Evolutionary conservation across 371 early-diverging fungal genomes (phyloP), one percentile per base, ranked within the genome.

Genomic region (Nosema muscidifuracis): DNA sequence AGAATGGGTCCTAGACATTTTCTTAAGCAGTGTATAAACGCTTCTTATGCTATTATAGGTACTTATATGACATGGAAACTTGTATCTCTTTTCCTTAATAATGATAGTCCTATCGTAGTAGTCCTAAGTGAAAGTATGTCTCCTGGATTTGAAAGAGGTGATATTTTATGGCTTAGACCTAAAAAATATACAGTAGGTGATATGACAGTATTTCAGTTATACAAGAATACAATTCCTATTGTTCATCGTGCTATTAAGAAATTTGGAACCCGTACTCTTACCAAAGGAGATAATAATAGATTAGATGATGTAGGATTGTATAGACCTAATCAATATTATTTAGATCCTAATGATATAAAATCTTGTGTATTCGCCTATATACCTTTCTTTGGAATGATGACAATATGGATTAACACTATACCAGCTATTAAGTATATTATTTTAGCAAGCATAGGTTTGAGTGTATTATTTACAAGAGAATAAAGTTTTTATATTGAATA

Each of bases 71-170:
- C 92, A 34, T 98, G 96, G 96, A 95, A 94, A 82, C 88, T 87
- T 0, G 76, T 93, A 67, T 85, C 88, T 18, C 78, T 94, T 38
- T 81, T 88, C 18, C 87, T 90, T 20, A 94, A 94, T 80, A 91
- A 88, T 75, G 95, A 95, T 81, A 89, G 90, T 67, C 99, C 97
- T 6, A 89, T 96, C 51, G 99, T 98, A 13, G 97, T 97, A 2
- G 99, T 98, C 3, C 82, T 95, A 67, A 94, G 93, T 83, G 97
- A 91, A 73, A 91, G 91, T 82, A 98, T 98, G 99, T 91, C 90
- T 71, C 97, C 99, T 33, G 95, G 93, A 24, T 95, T 95, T 80
- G 86, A 90, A 71, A 86, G 94, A 72, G 99, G 99, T 26, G 99
- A 98, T 81, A 88, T 98, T 68, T 85, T 98, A 22, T 89, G 95